Base-by-base conservation (phyloP, 2,329 filamentous ascomycete genomes). In the Bipolaris victoriae region DNA sequence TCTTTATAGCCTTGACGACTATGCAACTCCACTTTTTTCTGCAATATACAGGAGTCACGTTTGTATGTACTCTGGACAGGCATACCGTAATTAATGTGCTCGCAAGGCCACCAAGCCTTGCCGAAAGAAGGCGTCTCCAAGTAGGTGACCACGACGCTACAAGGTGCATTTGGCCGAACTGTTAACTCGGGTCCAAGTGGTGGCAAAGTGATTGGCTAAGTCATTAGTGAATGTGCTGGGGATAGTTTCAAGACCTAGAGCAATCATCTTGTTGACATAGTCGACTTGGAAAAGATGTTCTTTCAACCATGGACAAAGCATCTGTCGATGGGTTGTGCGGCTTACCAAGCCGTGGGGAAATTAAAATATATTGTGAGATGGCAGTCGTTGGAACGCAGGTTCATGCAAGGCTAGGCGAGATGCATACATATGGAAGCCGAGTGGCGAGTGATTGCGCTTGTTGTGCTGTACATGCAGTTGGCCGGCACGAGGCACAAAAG, bases 291-390 rank as follows among this genome's bases (percentile, higher is more conserved):
- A 22, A 49, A 35, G 18, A 4, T 26, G 7, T 18, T n/a, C 10
- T 15, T 9, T 24, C 24, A 26, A 11, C 18, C 26, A 52, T 49
- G 18, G 10, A 16, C 26, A 16, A 31, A 16, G 22, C 31, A 18
- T 54, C 20, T 18, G 7, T 45, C 10, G 10, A n/a, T 31, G 35
- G 33, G 35, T 15, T 49, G 33, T 49, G 9, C 20, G 35, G 35
- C 46, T 37, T 35, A 26, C 18, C 11, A 26, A 37, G 35, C 22
- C 7, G 37, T 37, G 15, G 7, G 39, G 11, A 44, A 24, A 54
- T 49, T 47, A 52, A 48, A n/a, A 31, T 35, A 33, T 7, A 53
- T 40, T 53, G 29, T 46, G 31, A 29, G 26, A 29, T 29, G 26
- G 26, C 26, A 29, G 7, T 29, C 9, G 26, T 29, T 29, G 26